These are phyloP conservation scores for Xylaria telfairii DNA, from an alignment of 495 filamentous ascomycete species.

Conservation along the genomic window DNA sequence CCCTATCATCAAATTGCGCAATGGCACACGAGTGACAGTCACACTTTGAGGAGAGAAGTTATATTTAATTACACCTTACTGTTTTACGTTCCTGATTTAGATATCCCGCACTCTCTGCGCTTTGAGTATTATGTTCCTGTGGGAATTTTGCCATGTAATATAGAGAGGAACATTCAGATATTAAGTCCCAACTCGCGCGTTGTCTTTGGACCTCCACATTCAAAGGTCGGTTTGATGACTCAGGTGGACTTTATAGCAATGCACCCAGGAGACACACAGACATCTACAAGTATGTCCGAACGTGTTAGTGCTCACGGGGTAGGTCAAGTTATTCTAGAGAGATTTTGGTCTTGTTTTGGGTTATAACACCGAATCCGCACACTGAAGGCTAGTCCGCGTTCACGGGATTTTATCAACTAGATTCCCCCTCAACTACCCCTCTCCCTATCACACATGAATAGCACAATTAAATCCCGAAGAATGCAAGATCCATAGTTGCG, in stretches of 20 bases:
- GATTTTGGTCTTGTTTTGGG: neutral
- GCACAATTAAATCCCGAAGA: slow-evolving; percentile 52
- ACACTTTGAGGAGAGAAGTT: too few species aligned
- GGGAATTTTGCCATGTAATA: too few species aligned
- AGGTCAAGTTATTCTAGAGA: neutral
- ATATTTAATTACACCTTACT: neutral
- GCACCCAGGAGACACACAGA: neutral
- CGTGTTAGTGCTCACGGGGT: neutral
- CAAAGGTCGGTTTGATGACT: neutral
- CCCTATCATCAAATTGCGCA: too few species aligned
- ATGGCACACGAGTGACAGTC: too few species aligned
- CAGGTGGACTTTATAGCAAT: neutral
- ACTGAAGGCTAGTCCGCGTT: neutral
- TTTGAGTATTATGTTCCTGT: too few species aligned
- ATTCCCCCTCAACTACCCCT: neutral
- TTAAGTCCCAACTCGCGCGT: too few species aligned
- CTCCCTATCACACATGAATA: neutral
- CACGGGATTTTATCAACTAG: neutral
- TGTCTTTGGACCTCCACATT: too few species aligned
- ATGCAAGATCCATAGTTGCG: slow-evolving; percentile 51
- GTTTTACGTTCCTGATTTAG: neutral
- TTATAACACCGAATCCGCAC: neutral
- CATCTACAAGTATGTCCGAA: neutral
- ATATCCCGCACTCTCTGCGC: too few species aligned
- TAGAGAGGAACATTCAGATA: too few species aligned